These are phyloP conservation scores for Neonectria faginata DNA, from an alignment of 2,329 filamentous ascomycete genomes.

Conservation along the genomic window DNA sequence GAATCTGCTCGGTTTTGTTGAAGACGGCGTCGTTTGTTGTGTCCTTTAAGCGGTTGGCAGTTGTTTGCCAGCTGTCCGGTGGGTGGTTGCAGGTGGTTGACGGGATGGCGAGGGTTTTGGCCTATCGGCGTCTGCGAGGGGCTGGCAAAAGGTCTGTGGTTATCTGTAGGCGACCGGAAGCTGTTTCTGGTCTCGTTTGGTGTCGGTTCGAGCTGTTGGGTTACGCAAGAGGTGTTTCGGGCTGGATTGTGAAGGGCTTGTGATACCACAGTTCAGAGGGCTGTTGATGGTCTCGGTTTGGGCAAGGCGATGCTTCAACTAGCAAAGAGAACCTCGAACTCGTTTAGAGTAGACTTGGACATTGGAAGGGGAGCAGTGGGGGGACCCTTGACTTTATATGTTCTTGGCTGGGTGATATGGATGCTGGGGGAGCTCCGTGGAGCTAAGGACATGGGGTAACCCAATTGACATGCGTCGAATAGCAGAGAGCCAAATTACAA, in stretches of 20 bases:
- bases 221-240: not conserved
- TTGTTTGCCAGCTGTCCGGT: conserved; percentile 34
- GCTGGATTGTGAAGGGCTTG: not conserved
- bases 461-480: not conserved
- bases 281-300: not conserved
- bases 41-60: conserved; percentile 28
- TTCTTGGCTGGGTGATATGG: conserved; percentile 16
- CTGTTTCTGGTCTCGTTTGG: not conserved
- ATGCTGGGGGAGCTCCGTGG: conserved; percentile 27
- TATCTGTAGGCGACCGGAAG: not conserved
- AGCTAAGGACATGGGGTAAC: conserved; percentile 27
- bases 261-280: too few species aligned
- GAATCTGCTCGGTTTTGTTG: conserved; percentile 33
- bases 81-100: conserved; percentile 28
- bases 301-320: not conserved
- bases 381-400: conserved; percentile 38
- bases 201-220: not conserved
- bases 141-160: not conserved
- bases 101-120: conserved; percentile 4
- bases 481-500: not conserved
- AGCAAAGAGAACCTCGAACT: not conserved
- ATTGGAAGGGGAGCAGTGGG: not conserved
- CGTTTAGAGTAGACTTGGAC: not conserved
- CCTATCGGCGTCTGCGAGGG: not conserved
- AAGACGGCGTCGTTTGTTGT: conserved; percentile 11